Percentiles rank a stretch among this genome's conserved stretches.
Conservation (phyloP, 805 yeast species). For the Metschnikowia hibisci region DNA sequence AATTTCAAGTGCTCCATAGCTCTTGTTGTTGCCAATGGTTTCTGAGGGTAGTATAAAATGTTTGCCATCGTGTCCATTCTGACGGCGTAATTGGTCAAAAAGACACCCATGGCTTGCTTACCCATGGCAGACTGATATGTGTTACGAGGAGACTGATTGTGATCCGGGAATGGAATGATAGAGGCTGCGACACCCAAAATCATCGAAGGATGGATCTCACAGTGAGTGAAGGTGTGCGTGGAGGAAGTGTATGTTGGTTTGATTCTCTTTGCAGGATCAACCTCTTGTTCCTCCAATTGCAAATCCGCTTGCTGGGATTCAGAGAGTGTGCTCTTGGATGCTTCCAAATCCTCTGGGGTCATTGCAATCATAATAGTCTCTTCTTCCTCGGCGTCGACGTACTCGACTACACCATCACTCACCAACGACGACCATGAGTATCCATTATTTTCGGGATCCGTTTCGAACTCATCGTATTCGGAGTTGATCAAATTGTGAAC, state of each 20-base stretch:
- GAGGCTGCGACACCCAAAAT: constrained; percentile 98
- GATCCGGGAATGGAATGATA: constrained; percentile 99
- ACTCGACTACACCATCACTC: constrained; percentile 85
- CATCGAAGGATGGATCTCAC: constrained; percentile 99
- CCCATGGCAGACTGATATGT: constrained; percentile 99
- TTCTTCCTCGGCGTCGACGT: constrained; percentile 98
- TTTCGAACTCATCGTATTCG: constrained; percentile 59
- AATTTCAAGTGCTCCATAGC: constrained; percentile 96
- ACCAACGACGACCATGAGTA: constrained; percentile 86
- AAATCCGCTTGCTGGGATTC: constrained; percentile 42
- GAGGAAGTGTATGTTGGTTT: constrained; percentile 55
- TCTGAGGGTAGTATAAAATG: constrained; percentile 94
- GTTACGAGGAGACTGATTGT: constrained; percentile 98
- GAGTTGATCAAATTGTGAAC: constrained; percentile 62
- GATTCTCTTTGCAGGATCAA: constrained; percentile 82
- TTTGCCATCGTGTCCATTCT: constrained; percentile 99
- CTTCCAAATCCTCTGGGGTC: constrained; percentile 95
- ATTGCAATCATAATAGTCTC: constrained; percentile 98
- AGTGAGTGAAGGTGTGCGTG: constrained; percentile 87
- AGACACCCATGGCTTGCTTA: constrained; percentile 99
- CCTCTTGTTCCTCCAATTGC: constrained; percentile 42
- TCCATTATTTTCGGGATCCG: constrained; percentile 42
- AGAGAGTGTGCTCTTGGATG: constrained; percentile 44
- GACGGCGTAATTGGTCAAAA: constrained; percentile 87
- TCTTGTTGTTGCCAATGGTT: constrained; percentile 96